phyloP scores from a whole-genome alignment of 1,284 basidiomycete species.

The Trichosporon asahii region DNA sequence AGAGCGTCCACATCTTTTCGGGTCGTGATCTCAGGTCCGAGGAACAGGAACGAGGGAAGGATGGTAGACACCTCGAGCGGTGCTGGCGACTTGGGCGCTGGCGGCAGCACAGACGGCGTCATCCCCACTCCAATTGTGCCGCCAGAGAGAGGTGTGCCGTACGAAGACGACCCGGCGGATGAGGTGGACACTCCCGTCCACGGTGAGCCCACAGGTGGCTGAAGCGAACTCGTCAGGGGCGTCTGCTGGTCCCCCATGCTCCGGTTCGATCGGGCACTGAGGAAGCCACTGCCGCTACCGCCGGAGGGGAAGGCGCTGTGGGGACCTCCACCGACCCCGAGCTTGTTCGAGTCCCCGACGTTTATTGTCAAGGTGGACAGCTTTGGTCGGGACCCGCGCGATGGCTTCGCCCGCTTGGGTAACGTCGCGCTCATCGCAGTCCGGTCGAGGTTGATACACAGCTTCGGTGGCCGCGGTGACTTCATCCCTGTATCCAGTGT shows the following conservation, averaged over 20 bases:
- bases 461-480: conserved; percentile 38
- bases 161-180: neutral
- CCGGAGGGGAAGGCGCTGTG: conserved; percentile 13
- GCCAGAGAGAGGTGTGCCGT: neutral
- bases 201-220: neutral
- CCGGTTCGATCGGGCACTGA: neutral
- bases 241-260: conserved; percentile 12
- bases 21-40: conserved; percentile 81
- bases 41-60: conserved; percentile 80
- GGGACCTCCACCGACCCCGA: conserved; percentile 5
- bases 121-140: neutral
- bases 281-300: neutral
- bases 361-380: conserved; percentile 18
- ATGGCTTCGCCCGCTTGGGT: conserved; percentile 6
- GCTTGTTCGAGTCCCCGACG: conserved; percentile 20
- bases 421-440: conserved; percentile 16
- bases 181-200: neutral
- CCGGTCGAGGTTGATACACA: conserved; percentile 40
- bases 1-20: conserved; percentile 72
- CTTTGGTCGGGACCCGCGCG: conserved; percentile 18
- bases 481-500: conserved; percentile 22
- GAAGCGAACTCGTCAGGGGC: neutral
- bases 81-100: conserved; percentile 24
- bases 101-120: neutral
- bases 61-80: conserved; percentile 78